phyloP scores from a whole-genome alignment of 148 eudicot species.

The Heliamphora exappendiculata region DNA sequence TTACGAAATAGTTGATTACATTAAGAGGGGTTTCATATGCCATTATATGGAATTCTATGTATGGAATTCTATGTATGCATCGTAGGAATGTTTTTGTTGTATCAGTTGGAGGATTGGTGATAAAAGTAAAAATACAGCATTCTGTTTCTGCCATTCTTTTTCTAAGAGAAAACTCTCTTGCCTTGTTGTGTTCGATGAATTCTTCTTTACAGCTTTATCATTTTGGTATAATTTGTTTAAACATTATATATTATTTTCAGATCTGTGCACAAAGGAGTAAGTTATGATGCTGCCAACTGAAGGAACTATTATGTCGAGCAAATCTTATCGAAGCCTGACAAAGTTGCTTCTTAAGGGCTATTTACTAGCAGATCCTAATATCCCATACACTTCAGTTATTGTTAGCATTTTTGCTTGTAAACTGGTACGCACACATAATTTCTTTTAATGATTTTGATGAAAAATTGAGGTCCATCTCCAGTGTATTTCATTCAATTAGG shows the following conservation, averaged over 20 bases:
- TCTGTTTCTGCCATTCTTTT: no score
- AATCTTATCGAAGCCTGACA: constrained; percentile 62
- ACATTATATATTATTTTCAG: background rate
- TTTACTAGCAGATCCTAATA: constrained; percentile 55
- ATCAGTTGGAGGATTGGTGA: no score
- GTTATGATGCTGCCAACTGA: constrained; percentile 30
- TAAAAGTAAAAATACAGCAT: no score
- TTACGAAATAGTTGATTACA: background rate
- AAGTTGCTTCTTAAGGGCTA: constrained; percentile 50
- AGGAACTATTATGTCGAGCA: constrained; percentile 42
- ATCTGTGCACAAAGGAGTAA: background rate
- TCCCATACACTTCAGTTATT: constrained; percentile 72
- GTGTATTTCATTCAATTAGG: background rate
- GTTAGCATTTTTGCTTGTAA: constrained; percentile 65
- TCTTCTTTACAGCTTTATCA: background rate
- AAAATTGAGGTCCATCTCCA: background rate
- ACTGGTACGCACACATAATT: constrained; percentile 48
- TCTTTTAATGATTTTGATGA: background rate
- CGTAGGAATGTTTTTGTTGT: no score
- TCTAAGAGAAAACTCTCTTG: no score
- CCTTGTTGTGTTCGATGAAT: no score
- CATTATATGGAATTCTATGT: background rate
- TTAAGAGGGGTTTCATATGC: background rate
- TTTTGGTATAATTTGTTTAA: background rate
- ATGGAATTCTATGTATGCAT: no score